Base-by-base conservation (phyloP, 2,329 filamentous ascomycete genomes). In the Colletotrichum agaves region DNA sequence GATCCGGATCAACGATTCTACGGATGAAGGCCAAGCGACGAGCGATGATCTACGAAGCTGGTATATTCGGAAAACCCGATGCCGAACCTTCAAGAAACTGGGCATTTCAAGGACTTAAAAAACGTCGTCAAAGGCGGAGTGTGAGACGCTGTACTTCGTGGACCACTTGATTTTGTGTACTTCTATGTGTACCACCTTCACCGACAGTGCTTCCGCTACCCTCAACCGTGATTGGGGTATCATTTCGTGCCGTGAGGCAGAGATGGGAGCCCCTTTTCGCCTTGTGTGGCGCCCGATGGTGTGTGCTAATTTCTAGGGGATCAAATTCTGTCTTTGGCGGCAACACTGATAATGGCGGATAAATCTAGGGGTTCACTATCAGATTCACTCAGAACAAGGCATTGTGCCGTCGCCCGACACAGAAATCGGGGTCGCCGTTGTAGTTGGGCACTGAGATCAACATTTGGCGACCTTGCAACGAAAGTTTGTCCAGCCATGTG, bases 361-460 rank as follows among this genome's bases (percentile, higher is more conserved):
- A 49, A 33, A 43, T 27, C 31, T 37, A 65, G 61, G 64, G 65
- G 53, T n/a, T 49, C 60, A 33, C 39, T 37, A 35, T 55, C 41
- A 27, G 27, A 27, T 27, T 2, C n/a, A n/a, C n/a, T n/a, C 27
- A 43, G 39, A 64, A 59, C 39, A 55, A 60, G 47, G 47, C 61
- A 59, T 67, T 59, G 44, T 67, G 39, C 49, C n/a, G 52, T 23
- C 21, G 56, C 23, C 21, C 33, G 15, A 59, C 46, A 59, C 21
- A 23, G 35, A 53, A 53, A 49, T 59, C 53, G 61, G 61, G 49
- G 35, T 55, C 49, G 47, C 61, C 61, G 65, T 58, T 23, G 49
- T 19, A 49, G 67, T 69, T 67, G 63, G 67, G 67, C 67, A 69
- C 44, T 59, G 60, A 69, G 67, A 69, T 69, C 67, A 67, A 43